Evolutionary conservation across 306 rosid genomes (phyloP).

Genomic region (Dryas drummondii): DNA sequence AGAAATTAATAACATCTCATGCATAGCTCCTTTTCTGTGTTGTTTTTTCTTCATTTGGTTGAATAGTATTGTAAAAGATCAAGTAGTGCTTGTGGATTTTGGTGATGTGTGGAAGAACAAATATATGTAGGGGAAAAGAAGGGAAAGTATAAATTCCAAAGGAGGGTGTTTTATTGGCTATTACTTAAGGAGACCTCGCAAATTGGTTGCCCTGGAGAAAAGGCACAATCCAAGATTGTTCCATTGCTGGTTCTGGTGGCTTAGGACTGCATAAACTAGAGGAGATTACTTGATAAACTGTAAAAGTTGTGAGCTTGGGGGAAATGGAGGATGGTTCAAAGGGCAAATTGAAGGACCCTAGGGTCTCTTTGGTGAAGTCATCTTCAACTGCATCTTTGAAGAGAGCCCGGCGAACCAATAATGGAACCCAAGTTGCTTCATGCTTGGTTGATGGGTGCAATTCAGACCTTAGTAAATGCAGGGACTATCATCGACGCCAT

Average conservation of each 20-base stretch:
- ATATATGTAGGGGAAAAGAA: not conserved
- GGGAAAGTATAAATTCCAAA: not conserved
- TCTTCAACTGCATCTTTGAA: constrained; percentile 46
- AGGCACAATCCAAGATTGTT: constrained; percentile 3
- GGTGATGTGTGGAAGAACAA: not conserved
- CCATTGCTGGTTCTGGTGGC: constrained; percentile 13
- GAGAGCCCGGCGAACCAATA: constrained; percentile 43
- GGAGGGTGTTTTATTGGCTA: not conserved
- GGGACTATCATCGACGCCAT: constrained; percentile 83
- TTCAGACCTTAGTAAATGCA: constrained; percentile 73
- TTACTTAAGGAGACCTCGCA: not conserved
- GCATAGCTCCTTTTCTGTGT: not conserved
- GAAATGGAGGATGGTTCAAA: constrained; percentile 21
- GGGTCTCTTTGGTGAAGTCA: constrained; percentile 22
- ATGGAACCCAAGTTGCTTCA: constrained; percentile 46
- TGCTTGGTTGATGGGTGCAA: constrained; percentile 82
- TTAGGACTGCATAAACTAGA: constrained; percentile 7
- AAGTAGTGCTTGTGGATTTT: not conserved
- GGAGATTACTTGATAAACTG: constrained; percentile 10
- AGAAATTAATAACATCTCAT: not conserved
- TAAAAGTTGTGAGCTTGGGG: constrained; percentile 2
- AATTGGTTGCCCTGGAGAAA: constrained; percentile 7
- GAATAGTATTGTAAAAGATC: not conserved
- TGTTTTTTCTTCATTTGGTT: not conserved
- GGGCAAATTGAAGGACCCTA: constrained; percentile 20